A percentile compares a stretch with the other conserved stretches of the same genome.
phyloP scores from a whole-genome alignment of 305 asterid species.

The Fraxinus nigra region DNA sequence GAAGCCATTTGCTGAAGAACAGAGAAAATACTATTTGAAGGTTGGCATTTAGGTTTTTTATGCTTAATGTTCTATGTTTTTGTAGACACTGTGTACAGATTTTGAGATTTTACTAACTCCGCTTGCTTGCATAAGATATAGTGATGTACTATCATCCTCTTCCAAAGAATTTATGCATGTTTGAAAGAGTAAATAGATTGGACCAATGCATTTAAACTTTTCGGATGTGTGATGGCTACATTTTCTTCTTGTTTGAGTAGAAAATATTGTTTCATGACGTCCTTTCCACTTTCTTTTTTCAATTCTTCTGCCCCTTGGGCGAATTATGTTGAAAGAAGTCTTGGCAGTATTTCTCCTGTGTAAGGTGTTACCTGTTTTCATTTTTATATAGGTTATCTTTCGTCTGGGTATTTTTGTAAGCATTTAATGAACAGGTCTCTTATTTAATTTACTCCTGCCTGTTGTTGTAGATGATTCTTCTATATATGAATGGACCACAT shows the following conservation, averaged over 20 bases:
- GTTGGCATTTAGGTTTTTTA: slow-evolving; percentile 34
- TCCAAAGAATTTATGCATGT: not conserved
- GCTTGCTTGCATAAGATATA: not conserved
- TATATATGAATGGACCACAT: not conserved
- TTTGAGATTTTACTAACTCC: slow-evolving; percentile 1
- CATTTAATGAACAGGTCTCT: not conserved
- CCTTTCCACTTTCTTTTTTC: not conserved
- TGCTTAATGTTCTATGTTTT: not conserved
- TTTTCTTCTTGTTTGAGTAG: not conserved
- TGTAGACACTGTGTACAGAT: not conserved
- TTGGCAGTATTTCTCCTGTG: not conserved
- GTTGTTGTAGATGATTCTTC: not conserved
- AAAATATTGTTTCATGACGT: not conserved
- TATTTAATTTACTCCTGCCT: not conserved
- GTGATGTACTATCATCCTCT: not conserved
- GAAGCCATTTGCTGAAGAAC: slow-evolving; percentile 67
- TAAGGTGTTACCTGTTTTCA: not conserved
- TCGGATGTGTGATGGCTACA: not conserved
- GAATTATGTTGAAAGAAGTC: not conserved
- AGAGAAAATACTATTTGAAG: slow-evolving; percentile 82
- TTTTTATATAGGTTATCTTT: not conserved
- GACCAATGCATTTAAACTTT: not conserved
- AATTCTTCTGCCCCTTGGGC: not conserved
- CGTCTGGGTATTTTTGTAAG: not conserved
- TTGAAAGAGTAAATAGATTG: not conserved